Conservation (phyloP, 208 protist species). For the Trypanosoma conorhini region DNA sequence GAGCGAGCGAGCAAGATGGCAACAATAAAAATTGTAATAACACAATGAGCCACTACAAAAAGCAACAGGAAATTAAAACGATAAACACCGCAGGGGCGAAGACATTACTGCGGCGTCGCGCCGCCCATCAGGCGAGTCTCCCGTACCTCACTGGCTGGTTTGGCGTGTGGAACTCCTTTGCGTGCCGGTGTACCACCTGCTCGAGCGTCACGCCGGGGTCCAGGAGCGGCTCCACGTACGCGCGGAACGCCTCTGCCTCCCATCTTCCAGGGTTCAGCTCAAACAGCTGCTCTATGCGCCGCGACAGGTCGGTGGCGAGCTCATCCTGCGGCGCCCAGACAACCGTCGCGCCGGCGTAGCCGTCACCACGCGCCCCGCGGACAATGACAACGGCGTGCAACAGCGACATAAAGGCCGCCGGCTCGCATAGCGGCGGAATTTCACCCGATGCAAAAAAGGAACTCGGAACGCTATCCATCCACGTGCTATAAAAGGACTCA, state of each 20-base stretch:
- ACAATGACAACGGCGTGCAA: slow-evolving; percentile 40
- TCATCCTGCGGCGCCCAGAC: slow-evolving; percentile 52
- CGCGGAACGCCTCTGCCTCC: slow-evolving; percentile 38
- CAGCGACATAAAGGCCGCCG: slow-evolving; percentile 30
- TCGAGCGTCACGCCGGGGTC: slow-evolving; percentile 47
- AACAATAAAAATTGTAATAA: slow-evolving; percentile 5
- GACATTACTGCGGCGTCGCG: neutral
- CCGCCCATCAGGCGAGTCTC: slow-evolving; percentile 27
- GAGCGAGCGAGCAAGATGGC: slow-evolving; percentile 9
- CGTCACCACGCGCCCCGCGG: slow-evolving; percentile 10
- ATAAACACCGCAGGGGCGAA: neutral
- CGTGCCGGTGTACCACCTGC: slow-evolving; percentile 52
- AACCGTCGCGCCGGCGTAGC: slow-evolving; percentile 24
- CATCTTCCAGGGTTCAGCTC: slow-evolving; percentile 48
- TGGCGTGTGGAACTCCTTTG: slow-evolving; percentile 63
- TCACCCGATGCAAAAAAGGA: slow-evolving; percentile 33
- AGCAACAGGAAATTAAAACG: neutral
- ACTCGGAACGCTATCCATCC: slow-evolving; percentile 35
- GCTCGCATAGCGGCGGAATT: slow-evolving; percentile 18
- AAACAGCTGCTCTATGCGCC: slow-evolving; percentile 55
- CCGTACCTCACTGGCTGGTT: slow-evolving; percentile 59
- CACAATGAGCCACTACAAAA: neutral
- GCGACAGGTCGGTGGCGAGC: slow-evolving; percentile 38
- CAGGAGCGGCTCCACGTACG: slow-evolving; percentile 61
- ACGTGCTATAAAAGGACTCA: slow-evolving; percentile 35